A percentile compares a stretch with the other conserved stretches of the same genome.
These are phyloP conservation scores for Jamesozyma rosinii DNA, from an alignment of 805 yeast genomes.

Conservation along the genomic window DNA sequence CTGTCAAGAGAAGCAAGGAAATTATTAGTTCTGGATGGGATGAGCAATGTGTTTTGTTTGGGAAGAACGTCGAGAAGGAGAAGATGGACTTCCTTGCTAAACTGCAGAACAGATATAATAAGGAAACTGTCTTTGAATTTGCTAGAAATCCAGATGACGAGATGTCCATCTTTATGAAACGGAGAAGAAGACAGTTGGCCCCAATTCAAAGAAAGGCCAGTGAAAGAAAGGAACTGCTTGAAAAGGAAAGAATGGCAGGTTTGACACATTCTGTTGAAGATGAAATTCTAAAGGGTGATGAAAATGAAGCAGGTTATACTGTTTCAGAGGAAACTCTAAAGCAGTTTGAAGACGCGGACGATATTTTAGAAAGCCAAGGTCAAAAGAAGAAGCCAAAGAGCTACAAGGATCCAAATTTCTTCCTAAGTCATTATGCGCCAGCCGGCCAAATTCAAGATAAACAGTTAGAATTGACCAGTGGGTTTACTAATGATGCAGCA, in stretches of 20 bases:
- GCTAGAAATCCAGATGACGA: constrained; percentile 56
- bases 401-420: constrained; percentile 69
- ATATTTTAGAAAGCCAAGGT: constrained; percentile 24
- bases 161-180: constrained; percentile 73
- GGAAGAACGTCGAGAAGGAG: constrained; percentile 64
- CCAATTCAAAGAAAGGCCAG: constrained; percentile 73
- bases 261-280: constrained; percentile 64
- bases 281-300: constrained; percentile 51
- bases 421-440: constrained; percentile 85
- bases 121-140: constrained; percentile 93
- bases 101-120: constrained; percentile 55
- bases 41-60: constrained; percentile 71
- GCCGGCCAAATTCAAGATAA: constrained; percentile 70
- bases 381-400: constrained; percentile 34
- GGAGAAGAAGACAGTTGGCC: constrained; percentile 78
- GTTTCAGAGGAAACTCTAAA: constrained; percentile 34
- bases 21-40: constrained; percentile 77
- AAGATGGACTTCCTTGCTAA: constrained; percentile 63
- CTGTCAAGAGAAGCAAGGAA: constrained; percentile 79
- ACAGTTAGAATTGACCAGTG: constrained; percentile 47
- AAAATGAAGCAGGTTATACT: constrained; percentile 41
- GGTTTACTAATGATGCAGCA: constrained; percentile 79
- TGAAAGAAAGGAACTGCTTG: constrained; percentile 58
- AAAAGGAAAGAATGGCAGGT: constrained; percentile 68
- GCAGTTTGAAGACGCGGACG: constrained; percentile 37